Evolutionary conservation across 2,329 filamentous ascomycete species (phyloP).

Genomic region (Cryphonectria carpinicola): DNA sequence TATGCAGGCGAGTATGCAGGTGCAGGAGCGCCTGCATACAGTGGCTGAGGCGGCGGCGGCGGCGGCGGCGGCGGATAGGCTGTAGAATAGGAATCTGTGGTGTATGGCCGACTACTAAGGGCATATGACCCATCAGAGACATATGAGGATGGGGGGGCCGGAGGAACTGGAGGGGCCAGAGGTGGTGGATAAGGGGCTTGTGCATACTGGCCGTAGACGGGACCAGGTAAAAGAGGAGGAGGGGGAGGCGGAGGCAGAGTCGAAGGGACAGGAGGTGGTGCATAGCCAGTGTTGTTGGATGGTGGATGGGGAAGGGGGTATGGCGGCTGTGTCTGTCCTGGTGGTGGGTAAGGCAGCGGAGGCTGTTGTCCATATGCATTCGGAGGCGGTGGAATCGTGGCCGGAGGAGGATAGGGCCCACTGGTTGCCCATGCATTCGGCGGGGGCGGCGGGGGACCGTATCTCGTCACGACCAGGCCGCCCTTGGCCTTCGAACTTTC

Average conservation of each 20-base stretch:
- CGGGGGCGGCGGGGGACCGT: constrained; percentile 37
- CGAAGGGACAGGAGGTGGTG: constrained; percentile 20
- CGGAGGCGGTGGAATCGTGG: constrained; percentile 29
- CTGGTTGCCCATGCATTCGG: constrained; percentile 31
- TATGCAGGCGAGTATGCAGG: constrained; percentile 20
- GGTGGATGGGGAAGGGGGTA: constrained; percentile 31
- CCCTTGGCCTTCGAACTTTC: constrained; percentile 44
- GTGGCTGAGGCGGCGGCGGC: constrained; percentile 9
- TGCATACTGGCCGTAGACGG: constrained; percentile 24
- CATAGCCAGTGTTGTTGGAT: constrained; percentile 18
- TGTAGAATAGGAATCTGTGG: constrained; percentile 20
- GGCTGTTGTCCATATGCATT: constrained; percentile 29
- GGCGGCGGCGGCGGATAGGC: constrained; percentile 17
- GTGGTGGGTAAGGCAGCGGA: constrained; percentile 26
- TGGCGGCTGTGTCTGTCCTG: constrained; percentile 19
- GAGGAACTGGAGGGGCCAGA: constrained; percentile 22
- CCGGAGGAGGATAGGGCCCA: constrained; percentile 31
- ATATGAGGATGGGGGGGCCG: constrained; percentile 27
- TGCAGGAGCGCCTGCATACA: constrained; percentile 22
- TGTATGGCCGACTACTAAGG: constrained; percentile 18
- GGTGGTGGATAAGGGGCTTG: constrained; percentile 23
- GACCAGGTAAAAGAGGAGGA: constrained; percentile 16
- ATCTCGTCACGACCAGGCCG: constrained; percentile 42
- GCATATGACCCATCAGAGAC: constrained; percentile 19
- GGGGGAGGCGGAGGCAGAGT: constrained; percentile 17